phyloP scores from a whole-genome alignment of 2,329 filamentous ascomycete genomes.

The Scedosporium minutisporum region DNA sequence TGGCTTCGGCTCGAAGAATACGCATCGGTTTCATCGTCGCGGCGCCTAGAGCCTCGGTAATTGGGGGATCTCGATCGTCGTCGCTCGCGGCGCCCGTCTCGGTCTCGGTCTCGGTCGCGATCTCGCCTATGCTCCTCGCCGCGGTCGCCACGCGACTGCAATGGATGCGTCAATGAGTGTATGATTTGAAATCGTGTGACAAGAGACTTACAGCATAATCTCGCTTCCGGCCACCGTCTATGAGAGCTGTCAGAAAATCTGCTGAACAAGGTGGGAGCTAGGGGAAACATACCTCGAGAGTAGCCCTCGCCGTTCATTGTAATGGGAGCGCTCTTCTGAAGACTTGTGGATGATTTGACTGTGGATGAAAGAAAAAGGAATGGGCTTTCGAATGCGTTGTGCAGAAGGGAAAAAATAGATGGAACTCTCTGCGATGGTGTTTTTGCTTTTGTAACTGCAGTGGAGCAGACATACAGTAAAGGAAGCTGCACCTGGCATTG shows the following conservation, averaged over 20 bases:
- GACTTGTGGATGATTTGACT: neutral
- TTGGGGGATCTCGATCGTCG: conserved; percentile 83
- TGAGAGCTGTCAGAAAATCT: conserved; percentile 9
- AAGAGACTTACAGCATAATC: conserved; percentile 41
- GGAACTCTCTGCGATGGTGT: neutral
- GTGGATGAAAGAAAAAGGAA: neutral
- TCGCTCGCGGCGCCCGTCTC: conserved; percentile 40
- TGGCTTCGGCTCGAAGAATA: conserved; percentile 92
- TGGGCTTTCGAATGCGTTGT: neutral
- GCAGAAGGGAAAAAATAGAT: conserved; percentile 4
- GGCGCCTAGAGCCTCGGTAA: conserved; percentile 56
- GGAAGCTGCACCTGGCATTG: neutral
- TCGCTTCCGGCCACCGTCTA: conserved; percentile 40
- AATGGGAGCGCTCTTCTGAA: neutral
- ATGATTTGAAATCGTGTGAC: neutral
- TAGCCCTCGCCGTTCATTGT: conserved; percentile 83
- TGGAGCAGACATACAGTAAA: neutral
- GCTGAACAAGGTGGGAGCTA: conserved; percentile 6
- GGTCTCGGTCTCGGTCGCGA: conserved; percentile 21
- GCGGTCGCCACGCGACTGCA: conserved; percentile 8
- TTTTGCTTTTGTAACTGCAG: neutral
- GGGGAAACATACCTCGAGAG: conserved; percentile 55
- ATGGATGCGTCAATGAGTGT: neutral
- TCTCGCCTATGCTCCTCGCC: conserved; percentile 25
- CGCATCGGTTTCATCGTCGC: conserved; percentile 70